These are phyloP conservation scores for Candida oleophila DNA, from an alignment of 805 yeast genomes.

Conservation along the genomic window DNA sequence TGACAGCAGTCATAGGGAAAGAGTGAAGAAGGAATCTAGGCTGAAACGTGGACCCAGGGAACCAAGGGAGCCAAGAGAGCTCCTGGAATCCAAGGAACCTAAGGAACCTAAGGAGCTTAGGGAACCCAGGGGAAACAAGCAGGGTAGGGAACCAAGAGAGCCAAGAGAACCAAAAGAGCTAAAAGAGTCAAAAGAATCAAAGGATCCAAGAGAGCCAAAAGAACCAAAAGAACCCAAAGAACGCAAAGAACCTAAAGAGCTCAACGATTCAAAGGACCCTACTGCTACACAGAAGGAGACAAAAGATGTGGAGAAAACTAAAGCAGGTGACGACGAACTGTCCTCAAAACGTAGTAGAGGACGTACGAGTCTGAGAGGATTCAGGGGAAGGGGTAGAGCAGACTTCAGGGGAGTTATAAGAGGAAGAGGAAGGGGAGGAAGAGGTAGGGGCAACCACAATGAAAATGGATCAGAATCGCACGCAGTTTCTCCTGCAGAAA, in stretches of 20 bases:
- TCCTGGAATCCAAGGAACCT: neutral
- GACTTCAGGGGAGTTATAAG: conserved; percentile 4
- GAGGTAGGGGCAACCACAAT: conserved; percentile 3
- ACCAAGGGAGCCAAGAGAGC: neutral
- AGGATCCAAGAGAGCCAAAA: neutral
- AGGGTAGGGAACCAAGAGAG: conserved; percentile 1
- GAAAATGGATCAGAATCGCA: neutral
- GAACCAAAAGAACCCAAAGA: neutral
- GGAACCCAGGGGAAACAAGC: too few species aligned
- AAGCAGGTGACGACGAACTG: neutral
- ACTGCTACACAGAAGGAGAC: neutral
- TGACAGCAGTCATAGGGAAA: neutral
- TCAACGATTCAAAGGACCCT: neutral
- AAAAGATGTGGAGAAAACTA: neutral
- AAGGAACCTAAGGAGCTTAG: neutral
- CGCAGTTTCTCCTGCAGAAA: neutral
- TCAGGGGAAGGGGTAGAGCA: conserved; percentile 11
- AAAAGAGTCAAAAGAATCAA: neutral
- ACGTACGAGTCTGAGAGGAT: conserved; percentile 14
- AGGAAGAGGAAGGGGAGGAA: conserved; percentile 6
- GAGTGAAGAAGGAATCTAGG: neutral
- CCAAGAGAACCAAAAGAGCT: neutral
- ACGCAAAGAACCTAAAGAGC: conserved; percentile 1
- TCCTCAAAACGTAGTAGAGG: conserved; percentile 7
- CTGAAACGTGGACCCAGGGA: neutral